Evolutionary conservation across 495 filamentous ascomycete species (phyloP), one percentile per base, ranked within the genome.

Genomic region (Aspergillus avenaceus): DNA sequence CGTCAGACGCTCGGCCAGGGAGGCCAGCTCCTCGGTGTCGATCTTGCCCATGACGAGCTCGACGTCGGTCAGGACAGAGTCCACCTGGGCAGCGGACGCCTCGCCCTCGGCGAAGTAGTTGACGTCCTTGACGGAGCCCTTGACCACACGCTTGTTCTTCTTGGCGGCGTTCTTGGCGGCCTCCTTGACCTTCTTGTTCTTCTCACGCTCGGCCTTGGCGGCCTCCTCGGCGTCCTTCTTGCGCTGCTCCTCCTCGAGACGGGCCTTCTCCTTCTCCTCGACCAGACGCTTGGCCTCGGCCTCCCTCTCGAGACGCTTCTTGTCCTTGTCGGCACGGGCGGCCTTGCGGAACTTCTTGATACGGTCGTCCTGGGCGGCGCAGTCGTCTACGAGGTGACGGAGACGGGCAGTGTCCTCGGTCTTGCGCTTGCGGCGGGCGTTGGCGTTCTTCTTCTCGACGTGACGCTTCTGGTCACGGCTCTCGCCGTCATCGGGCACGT

Each of bases 391-490:
- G 37, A 97, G 71, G 68, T 88, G 84, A 55, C 91, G 83, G 51
- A 97, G 81, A 59, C 93, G 88, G 27, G 87, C 81, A 57, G 85
- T 95, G 70, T 98, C 93, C 81, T 98, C 93, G 16, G 84, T 88
- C 91, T 98, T 98, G 81, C 89, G 93, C 89, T 97, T 97, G 70
- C 91, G 90, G 66, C 93, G 89, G 29, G 90, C 86, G 65, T 96
- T 96, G 75, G 88, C 83, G 74, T 98, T 98, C 83, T 98, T 98
- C 60, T 90, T 85, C 78, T 98, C 95, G 50, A 90, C 81, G 73
- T 97, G 91, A 41, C 93, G 89, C 80, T 96, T 97, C 80, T 98
- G 93, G 74, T 97, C 90, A 67, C 93, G 89, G 80, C 90, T 95
- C 76, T 97, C 93, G 73, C 89, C 93, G 79, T 98, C 93, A 64